phyloP scores from a whole-genome alignment of 2,329 filamentous ascomycete genomes.

The Claviceps lovelessii region DNA sequence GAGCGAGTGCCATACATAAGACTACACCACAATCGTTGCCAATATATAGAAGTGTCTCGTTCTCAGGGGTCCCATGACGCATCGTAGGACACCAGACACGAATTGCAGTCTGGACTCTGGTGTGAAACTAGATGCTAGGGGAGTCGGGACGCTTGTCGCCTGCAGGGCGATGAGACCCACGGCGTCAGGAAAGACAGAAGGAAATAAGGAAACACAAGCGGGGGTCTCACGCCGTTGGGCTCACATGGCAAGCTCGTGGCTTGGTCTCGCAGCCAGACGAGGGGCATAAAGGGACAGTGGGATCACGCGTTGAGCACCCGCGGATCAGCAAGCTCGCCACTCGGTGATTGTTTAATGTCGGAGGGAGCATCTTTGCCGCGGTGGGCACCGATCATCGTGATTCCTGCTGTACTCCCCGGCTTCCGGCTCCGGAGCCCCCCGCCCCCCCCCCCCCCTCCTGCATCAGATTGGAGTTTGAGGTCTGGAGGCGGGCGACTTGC shows the following conservation, averaged over 20 bases:
- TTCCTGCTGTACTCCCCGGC: not conserved
- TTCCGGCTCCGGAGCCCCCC: too few relatives aligned
- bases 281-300: not conserved
- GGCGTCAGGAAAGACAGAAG: not conserved
- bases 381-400: not conserved
- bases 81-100: too few relatives aligned
- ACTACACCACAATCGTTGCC: too few relatives aligned
- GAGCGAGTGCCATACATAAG: not conserved
- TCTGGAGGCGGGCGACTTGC: not conserved
- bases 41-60: too few relatives aligned
- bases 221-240: not conserved
- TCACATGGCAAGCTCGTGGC: not conserved
- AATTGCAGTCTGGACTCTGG: too few relatives aligned
- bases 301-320: too few relatives aligned
- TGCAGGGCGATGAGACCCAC: not conserved
- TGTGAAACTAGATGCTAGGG: too few relatives aligned
- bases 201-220: not conserved
- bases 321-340: not conserved
- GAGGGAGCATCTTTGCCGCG: not conserved
- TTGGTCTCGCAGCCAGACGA: not conserved
- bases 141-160: not conserved
- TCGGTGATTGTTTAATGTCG: not conserved
- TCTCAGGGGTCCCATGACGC: too few relatives aligned
- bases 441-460: too few relatives aligned
- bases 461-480: not conserved